Base-by-base conservation (phyloP, 805 yeast genomes). In the Hanseniaspora guilliermondii region DNA sequence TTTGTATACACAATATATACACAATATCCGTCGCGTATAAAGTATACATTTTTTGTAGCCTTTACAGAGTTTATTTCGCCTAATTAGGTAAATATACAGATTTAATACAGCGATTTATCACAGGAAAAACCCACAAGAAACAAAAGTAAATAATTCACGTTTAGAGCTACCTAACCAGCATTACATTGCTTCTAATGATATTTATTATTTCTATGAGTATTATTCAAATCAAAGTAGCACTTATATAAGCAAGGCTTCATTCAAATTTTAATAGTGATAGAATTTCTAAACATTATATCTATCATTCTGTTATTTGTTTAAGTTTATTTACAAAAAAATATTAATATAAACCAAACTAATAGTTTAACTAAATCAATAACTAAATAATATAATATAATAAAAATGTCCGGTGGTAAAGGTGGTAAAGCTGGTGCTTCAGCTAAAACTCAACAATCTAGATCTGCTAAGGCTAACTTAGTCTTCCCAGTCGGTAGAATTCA, bases 401-500 rank as follows among this genome's bases (percentile, higher is more conserved):
- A 56, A 73, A 85, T 85, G 93, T 83, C 91, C 67, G 76, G 76
- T 67, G 77, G 77, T 68, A 74, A 74, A 73, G 77, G 83, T 79
- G 93, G 93, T 70, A 89, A 89, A 77, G 95, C 96, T 70, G 94
- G 95, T 69, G 78, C 95, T 64, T 74, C 94, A 66, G 89, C 87
- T 72, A 91, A 91, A 77, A 88, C 95, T 68, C 84, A 97, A 70
- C 93, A 91, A 78, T 85, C 97, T 56, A 87, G 97, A 83, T 91
- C 97, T 64, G 83, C 96, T 61, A 91, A 88, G 80, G 97, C 97
- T 70, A 97, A 97, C 74, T 82, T 91, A 70, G 87, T 95, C 67
- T 91, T 91, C 94, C 97, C 97, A 77, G 97, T 91, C 64, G 97
- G 97, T 74, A 89, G 97, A 83, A 93, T 91, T 65, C 96, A 91